Percentiles rank a stretch among this genome's conserved stretches.
Conservation (phyloP, 2,329 filamentous ascomycete species). For the Lachnellula arida region DNA sequence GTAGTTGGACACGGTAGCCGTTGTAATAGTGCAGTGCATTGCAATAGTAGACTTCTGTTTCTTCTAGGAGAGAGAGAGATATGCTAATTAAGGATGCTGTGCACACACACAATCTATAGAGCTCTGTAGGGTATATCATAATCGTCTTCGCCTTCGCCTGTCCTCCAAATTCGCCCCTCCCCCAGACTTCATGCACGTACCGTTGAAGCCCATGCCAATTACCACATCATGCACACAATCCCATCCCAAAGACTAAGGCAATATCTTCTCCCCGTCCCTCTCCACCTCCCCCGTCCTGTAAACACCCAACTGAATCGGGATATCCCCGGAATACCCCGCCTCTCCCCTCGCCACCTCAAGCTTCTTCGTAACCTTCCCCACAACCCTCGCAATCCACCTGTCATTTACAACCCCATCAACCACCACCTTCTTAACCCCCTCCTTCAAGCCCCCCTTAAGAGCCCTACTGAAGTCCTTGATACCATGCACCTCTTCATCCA, state of each 20-base stretch:
- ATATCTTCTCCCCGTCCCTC: slow-evolving; percentile 22
- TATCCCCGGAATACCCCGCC: slow-evolving; percentile 44
- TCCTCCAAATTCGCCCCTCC: no score
- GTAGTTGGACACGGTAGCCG: no score
- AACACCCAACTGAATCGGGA: slow-evolving; percentile 35
- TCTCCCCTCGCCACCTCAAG: slow-evolving; percentile 46
- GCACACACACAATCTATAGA: no score
- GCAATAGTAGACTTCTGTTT: no score
- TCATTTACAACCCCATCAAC: slow-evolving; percentile 46
- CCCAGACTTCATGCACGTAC: no score
- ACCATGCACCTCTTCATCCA: slow-evolving; percentile 29
- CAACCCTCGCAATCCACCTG: slow-evolving; percentile 49
- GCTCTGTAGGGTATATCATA: no score
- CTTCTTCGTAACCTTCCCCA: slow-evolving; percentile 46
- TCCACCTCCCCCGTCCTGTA: slow-evolving; percentile 19
- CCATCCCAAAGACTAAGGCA: slow-evolving; percentile 11
- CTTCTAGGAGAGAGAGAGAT: no score
- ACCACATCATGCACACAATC: no score
- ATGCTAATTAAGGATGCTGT: no score
- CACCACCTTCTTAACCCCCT: slow-evolving; percentile 43
- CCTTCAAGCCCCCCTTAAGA: slow-evolving; percentile 35
- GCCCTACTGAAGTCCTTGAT: slow-evolving; percentile 29
- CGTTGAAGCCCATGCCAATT: no score
- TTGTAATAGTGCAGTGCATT: no score
- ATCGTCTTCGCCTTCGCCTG: no score